A percentile compares a stretch with the other conserved stretches of the same genome.
Conservation (phyloP, 352 stramenopile genomes). For the Phytophthora cryptogea region DNA sequence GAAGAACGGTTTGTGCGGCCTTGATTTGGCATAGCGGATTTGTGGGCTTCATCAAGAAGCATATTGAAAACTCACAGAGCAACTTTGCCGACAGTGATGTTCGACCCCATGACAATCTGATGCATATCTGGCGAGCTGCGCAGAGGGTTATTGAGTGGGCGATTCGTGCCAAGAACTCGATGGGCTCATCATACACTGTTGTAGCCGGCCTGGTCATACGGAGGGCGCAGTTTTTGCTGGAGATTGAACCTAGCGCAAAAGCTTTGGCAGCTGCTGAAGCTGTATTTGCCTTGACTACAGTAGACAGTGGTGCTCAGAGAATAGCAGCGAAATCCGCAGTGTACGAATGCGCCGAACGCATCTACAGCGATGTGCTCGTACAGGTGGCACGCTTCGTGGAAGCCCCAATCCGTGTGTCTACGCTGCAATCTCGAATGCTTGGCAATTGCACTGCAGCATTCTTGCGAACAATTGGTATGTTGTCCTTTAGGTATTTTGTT, state of each 20-base stretch:
- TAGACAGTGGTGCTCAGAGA: constrained; percentile 42
- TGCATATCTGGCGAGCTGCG: constrained; percentile 89
- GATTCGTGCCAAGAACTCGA: constrained; percentile 89
- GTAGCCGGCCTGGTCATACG: constrained; percentile 81
- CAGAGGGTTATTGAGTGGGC: constrained; percentile 90
- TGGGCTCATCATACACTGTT: constrained; percentile 82
- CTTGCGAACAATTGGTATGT: constrained; percentile 73
- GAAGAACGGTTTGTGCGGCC: constrained; percentile 79
- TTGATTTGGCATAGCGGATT: constrained; percentile 92
- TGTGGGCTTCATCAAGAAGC: constrained; percentile 58
- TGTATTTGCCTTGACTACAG: constrained; percentile 57
- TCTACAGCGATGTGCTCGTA: constrained; percentile 86
- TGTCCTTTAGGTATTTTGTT: constrained; percentile 80
- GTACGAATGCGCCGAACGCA: constrained; percentile 78
- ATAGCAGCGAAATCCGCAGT: constrained; percentile 55
- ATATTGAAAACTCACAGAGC: constrained; percentile 51
- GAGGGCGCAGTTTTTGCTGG: constrained; percentile 86
- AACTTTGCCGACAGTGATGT: constrained; percentile 64
- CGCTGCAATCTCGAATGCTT: constrained; percentile 75
- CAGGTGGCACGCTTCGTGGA: constrained; percentile 84
- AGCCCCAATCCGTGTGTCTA: constrained; percentile 72
- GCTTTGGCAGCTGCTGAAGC: constrained; percentile 69
- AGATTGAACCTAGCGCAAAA: constrained; percentile 77
- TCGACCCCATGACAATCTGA: constrained; percentile 87
- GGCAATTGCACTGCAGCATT: constrained; percentile 78